Evolutionary conservation across 192 early-diverging fungal genomes (phyloP), one percentile per base, ranked within the genome.

Genomic region (Kickxella alabastrina): DNA sequence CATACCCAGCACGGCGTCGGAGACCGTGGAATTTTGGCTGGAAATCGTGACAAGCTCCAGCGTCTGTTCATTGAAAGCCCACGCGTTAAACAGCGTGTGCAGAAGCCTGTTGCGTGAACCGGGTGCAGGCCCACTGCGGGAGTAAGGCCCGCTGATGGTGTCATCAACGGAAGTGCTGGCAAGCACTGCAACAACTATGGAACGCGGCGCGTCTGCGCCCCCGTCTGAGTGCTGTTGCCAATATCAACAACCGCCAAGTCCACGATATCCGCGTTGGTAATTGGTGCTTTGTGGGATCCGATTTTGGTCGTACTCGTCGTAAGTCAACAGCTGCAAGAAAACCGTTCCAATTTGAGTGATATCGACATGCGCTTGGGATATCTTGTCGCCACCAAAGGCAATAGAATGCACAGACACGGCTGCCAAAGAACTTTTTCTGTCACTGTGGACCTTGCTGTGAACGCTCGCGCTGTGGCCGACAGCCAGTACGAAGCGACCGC

Each of bases 1-100:
- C 69, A 73, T 73, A 4, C 58, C 69, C 32, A 73, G 35, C 8
- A 43, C 29, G 2, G 28, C 19, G 9, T 41, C 53, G 0, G 62
- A 29, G 6, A 37, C 48, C 3, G 26, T 4, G 4, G 55, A 31
- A 12, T 36, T 35, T 32, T 66, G 70, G 10, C 41, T 38, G 1
- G 38, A 40, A 10, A 42, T 17, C 3, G n/a, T 15, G 0, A 18
- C 43, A 15, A 59, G 54, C 29, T 39, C n/a, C 12, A 21, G 17
- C 4, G 32, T 23, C 15, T 51, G 19, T 4, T 37, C 34, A 6
- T 50, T 48, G n/a, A 65, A 14, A 1, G 6, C 29, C 70, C 70
- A 74, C 8, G 63, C 59, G 21, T 52, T 57, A 18, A 66, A 46
- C 12, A n/a, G n/a, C n/a, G n/a, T n/a, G n/a, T n/a, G n/a, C n/a